Percentiles rank a stretch among this genome's conserved stretches.
These are phyloP conservation scores for Phoenix roebelenii DNA, from an alignment of 176 grass and related monocot genomes.

Conservation along the genomic window DNA sequence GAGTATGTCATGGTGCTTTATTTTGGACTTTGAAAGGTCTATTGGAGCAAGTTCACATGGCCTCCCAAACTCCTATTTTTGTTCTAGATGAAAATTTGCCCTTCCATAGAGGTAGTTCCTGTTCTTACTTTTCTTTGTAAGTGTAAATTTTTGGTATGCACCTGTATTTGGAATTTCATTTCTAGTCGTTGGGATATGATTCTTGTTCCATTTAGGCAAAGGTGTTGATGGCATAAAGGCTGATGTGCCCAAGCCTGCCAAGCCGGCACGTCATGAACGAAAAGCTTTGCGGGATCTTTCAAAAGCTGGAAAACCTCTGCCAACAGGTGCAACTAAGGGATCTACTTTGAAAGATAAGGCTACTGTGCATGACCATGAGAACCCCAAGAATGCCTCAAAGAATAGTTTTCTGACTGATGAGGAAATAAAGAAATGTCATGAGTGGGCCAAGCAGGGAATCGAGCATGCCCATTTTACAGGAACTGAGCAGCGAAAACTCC, in stretches of 20 bases:
- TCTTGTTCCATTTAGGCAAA: slow-evolving; percentile 5
- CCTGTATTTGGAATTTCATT: background rate
- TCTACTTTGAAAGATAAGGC: slow-evolving; percentile 7
- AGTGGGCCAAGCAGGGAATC: slow-evolving; percentile 16
- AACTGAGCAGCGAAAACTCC: slow-evolving; percentile 1
- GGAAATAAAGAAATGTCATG: slow-evolving; percentile 9
- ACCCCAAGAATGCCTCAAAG: background rate
- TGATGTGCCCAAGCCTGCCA: background rate
- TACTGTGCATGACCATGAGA: background rate
- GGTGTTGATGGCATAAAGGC: background rate
- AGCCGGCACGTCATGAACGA: slow-evolving; percentile 1
- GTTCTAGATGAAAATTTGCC: slow-evolving; percentile 20
- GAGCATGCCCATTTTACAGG: slow-evolving; percentile 17
- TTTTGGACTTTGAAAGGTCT: background rate
- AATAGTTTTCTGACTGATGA: slow-evolving; percentile 2
- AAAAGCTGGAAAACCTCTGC: slow-evolving; percentile 3
- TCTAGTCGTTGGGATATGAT: background rate
- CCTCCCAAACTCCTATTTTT: slow-evolving; percentile 2
- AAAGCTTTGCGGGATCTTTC: slow-evolving; percentile 16
- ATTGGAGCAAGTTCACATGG: background rate
- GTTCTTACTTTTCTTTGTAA: background rate
- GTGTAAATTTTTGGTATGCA: background rate
- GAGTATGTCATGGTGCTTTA: background rate
- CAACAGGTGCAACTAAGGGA: background rate
- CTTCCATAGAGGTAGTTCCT: slow-evolving; percentile 7